Evolutionary conservation across 306 rosid species (phyloP).

Genomic region (Malus domestica): ASM211411v1 NC_041801.1:2700001-2700500

Average conservation of each 20-base stretch:
- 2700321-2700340: not conserved
- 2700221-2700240: constrained; percentile 33
- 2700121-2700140: constrained; percentile 11
- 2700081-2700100: constrained; percentile 18
- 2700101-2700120: constrained; percentile 19
- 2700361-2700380: not conserved
- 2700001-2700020: constrained; percentile 42
- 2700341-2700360: not conserved
- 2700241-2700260: constrained; percentile 1
- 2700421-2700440: not conserved
- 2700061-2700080: constrained; percentile 20
- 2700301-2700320: not conserved
- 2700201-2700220: constrained; percentile 35
- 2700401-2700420: not conserved
- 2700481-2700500: not conserved
- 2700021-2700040: constrained; percentile 6
- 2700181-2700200: constrained; percentile 33
- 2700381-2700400: not conserved
- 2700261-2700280: not conserved
- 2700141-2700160: constrained; percentile 21
- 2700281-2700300: constrained; percentile 10
- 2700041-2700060: constrained; percentile 13
- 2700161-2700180: constrained; percentile 29
- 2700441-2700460: not conserved
- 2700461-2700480: not conserved